phyloP scores from a whole-genome alignment of 176 grass and related monocot species.

The Oryza coarctata region DNA sequence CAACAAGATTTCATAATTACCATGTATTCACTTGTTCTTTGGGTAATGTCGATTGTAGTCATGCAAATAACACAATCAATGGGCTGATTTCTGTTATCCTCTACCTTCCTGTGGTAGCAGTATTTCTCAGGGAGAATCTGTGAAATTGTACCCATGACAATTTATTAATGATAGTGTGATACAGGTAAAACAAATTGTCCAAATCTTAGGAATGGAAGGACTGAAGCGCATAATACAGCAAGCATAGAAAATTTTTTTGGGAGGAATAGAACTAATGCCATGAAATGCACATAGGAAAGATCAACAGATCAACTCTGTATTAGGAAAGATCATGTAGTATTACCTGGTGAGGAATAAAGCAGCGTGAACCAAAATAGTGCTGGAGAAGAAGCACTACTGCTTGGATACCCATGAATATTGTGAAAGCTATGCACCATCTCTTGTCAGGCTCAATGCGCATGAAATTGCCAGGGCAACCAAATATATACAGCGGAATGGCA shows the following conservation, averaged over 20 bases:
- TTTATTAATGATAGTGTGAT: neutral
- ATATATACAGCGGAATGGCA: conserved; percentile 88
- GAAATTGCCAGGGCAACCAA: conserved; percentile 96
- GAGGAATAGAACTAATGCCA: neutral
- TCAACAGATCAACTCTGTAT: neutral
- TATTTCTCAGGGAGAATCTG: conserved; percentile 98
- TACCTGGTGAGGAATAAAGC: conserved; percentile 98
- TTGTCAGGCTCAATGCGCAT: conserved; percentile 75
- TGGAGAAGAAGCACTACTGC: conserved; percentile 77
- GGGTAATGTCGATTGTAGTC: conserved; percentile 77
- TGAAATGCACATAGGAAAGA: neutral
- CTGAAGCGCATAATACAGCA: neutral
- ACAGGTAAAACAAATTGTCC: neutral
- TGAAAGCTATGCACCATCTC: conserved; percentile 83
- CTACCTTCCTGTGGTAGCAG: conserved; percentile 82
- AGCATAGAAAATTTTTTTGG: neutral
- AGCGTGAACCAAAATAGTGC: conserved; percentile 94
- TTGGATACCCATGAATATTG: conserved; percentile 70
- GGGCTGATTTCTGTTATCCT: conserved; percentile 58
- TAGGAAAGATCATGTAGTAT: conserved; percentile 14
- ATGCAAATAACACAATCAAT: conserved; percentile 94
- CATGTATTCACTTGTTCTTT: conserved; percentile 88
- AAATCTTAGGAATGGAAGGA: neutral
- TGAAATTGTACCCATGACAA: conserved; percentile 14
- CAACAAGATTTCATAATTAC: conserved; percentile 50